Evolutionary conservation across 2,329 filamentous ascomycete species (phyloP).

Genomic region (Ophiostoma novo-ulmi): DNA sequence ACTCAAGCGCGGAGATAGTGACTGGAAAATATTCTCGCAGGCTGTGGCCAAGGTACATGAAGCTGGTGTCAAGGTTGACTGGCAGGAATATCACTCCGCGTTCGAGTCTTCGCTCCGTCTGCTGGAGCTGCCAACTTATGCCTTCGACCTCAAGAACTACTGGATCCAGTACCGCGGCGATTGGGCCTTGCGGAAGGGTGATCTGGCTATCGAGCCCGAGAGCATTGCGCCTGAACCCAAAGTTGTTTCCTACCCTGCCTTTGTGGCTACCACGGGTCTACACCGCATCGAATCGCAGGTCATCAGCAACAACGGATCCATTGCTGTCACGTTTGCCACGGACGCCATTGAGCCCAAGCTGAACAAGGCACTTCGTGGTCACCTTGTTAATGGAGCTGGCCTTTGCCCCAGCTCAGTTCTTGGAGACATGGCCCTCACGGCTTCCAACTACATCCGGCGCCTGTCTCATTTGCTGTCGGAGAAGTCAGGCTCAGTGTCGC

Average conservation of each 20-base stretch:
- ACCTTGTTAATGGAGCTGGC: slow-evolving; percentile 61
- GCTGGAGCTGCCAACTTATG: slow-evolving; percentile 62
- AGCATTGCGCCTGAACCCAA: slow-evolving; percentile 32
- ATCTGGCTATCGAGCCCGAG: slow-evolving; percentile 39
- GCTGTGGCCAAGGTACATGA: slow-evolving; percentile 56
- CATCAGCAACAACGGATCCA: slow-evolving; percentile 54
- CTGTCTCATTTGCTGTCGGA: slow-evolving; percentile 41
- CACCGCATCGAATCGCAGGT: slow-evolving; percentile 60
- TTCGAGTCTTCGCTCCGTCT: slow-evolving; percentile 43
- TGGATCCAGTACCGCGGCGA: slow-evolving; percentile 61
- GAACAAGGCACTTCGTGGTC: slow-evolving; percentile 56
- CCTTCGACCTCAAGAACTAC: slow-evolving; percentile 69
- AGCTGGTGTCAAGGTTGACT: slow-evolving; percentile 60
- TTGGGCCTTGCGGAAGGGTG: slow-evolving; percentile 67
- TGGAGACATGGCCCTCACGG: slow-evolving; percentile 47
- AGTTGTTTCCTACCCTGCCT: slow-evolving; percentile 47
- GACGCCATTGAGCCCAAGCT: slow-evolving; percentile 61
- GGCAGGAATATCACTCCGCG: slow-evolving; percentile 62
- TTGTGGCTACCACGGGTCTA: slow-evolving; percentile 58
- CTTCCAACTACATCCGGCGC: slow-evolving; percentile 63
- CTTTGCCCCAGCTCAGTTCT: slow-evolving; percentile 58
- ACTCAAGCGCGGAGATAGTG: slow-evolving; percentile 56
- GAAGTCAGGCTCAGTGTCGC: neutral
- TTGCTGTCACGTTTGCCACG: slow-evolving; percentile 56
- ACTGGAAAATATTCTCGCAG: slow-evolving; percentile 58